Evolutionary conservation across 768 basidiomycete genomes (phyloP).

Genomic region (Tricholoma furcatifolium): DNA sequence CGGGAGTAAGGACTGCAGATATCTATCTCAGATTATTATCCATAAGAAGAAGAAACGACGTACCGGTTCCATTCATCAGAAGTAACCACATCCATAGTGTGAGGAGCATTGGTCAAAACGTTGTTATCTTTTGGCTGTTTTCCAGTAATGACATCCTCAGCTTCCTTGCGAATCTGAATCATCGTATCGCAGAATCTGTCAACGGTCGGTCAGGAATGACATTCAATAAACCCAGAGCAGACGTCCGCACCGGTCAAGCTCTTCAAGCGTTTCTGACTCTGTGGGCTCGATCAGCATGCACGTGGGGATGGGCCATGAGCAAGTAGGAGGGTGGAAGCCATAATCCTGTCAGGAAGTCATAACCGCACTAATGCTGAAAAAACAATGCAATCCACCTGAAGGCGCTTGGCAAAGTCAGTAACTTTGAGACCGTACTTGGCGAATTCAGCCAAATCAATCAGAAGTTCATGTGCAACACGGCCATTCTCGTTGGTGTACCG

Average conservation of each 20-base stretch:
- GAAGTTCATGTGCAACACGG: slow-evolving; percentile 91
- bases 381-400: slow-evolving; percentile 55
- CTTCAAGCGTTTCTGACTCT: slow-evolving; percentile 91
- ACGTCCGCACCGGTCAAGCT: slow-evolving; percentile 72
- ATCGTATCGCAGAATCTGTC: slow-evolving; percentile 95
- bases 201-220: neutral
- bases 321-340: slow-evolving; percentile 96
- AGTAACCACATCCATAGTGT: slow-evolving; percentile 74
- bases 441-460: slow-evolving; percentile 96
- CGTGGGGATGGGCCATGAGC: slow-evolving; percentile 96
- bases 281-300: slow-evolving; percentile 99
- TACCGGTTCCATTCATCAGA: slow-evolving; percentile 88
- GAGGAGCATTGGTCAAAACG: slow-evolving; percentile 90
- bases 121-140: slow-evolving; percentile 92
- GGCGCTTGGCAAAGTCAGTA: slow-evolving; percentile 92
- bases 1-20: slow-evolving; percentile 79
- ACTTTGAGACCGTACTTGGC: slow-evolving; percentile 90
- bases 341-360: slow-evolving; percentile 56
- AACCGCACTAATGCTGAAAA: neutral
- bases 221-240: slow-evolving; percentile 7
- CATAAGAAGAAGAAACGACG: slow-evolving; percentile 18
- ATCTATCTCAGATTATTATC: slow-evolving; percentile 1
- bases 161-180: slow-evolving; percentile 94
- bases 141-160: slow-evolving; percentile 81
- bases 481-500: slow-evolving; percentile 90